Evolutionary conservation across 495 filamentous ascomycete genomes (phyloP), one percentile per base, ranked within the genome.

Genomic region (Hypoxylon perforatum): DNA sequence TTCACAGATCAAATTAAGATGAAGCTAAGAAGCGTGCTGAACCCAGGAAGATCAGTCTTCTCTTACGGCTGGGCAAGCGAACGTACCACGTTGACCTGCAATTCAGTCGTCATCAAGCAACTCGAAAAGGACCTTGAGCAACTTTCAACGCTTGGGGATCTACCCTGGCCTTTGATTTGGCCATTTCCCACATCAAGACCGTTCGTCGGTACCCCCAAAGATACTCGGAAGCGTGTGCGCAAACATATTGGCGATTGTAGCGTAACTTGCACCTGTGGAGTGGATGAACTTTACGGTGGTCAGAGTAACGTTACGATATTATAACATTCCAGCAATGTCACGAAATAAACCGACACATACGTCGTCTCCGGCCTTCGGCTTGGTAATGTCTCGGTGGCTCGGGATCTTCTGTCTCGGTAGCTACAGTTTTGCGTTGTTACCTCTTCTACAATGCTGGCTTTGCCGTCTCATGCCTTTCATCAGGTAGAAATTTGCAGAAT

Each of bases 21-120:
- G 41, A 69, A 54, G 19, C 51, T 77, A 5, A 54, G 57, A 1
- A 39, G 11, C 14, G 48, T 73, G 9, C 30, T 63, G 14, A 66
- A 72, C 35, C 67, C 73, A 15, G 72, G 72, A 28, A 65, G 67
- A 57, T 74, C 75, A 0, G 71, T 74, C 0, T 76, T 77, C 41
- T 65, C 59, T 10, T 73, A 70, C 15, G 75, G 75, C 11, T 74
- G 73, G 73, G 57, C 60, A 25, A 59, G 55, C n/a, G 71, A 66
- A 12, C 54, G 61, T 30, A 74, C 73, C 5, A 75, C 75, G 0
- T 42, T 77, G 36, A 77, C 75, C 5, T 72, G 71, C 46, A 74
- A 77, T 33, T 62, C 50, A 25, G 66, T 69, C 18, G 61, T 69
- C 35, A 50, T 75, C 19, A 73, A 71, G 36, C 72, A 75, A 28